Evolutionary conservation across 2,329 filamentous ascomycete species (phyloP), one percentile per base, ranked within the genome.

Genomic region (Gliomastix tumulicola): DNA sequence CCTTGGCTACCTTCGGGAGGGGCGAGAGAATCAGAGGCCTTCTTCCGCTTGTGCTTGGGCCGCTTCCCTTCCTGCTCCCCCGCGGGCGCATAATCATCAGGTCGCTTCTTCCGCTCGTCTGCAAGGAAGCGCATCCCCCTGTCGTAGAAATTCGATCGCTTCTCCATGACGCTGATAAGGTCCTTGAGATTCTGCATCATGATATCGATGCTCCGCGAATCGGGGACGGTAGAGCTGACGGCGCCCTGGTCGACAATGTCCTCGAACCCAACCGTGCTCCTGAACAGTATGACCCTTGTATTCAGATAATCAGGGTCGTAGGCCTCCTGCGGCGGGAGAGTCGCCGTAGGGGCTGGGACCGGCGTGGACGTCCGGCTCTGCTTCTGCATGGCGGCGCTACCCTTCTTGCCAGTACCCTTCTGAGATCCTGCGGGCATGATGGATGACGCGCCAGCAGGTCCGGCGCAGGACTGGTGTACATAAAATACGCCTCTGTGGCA

Each of bases 331-430:
- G 71, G 66, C 3, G 74, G 74, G 27, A 78, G 68, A 57, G 48
- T 70, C 51, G 65, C 71, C 53, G 56, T 69, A 48, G 57, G 63
- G 18, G 52, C 48, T 10, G 60, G 57, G 30, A 55, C 56, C 23
- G 85, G 86, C 13, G 85, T 90, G 23, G 83, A 86, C 59, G 88
- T 89, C 53, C 85, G 81, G 55, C 83, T 88, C 48, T 81, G 83
- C 47, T 79, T 78, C 47, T 76, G 76, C 42, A 79, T 72, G 48
- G 73, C 72, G 47, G 70, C 70, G 42, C 35, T 38, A 44, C 61
- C 61, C 62, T 86, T 86, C 65, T 82, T 82, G 54, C 76, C 70
- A 19, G 76, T 76, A 40, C 76, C 76, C 50, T 79, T 76, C 51
- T 79, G 74, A 33, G 72, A 68, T 38, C 63, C 64, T 20, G 74